phyloP scores from a whole-genome alignment of 2,329 filamentous ascomycete genomes.

The Balansia obtecta region DNA sequence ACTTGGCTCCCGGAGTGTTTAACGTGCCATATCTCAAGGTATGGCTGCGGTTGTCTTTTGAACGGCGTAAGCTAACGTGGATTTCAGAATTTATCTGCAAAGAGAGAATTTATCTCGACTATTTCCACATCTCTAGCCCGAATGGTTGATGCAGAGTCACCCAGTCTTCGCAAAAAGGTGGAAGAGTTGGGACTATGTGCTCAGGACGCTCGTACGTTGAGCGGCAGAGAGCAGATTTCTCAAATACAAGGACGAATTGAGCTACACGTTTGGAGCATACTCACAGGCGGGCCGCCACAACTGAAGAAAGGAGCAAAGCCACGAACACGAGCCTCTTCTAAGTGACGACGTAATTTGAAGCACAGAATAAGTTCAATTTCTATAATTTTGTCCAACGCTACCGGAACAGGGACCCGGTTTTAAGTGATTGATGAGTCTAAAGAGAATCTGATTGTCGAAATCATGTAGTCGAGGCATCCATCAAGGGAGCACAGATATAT shows the following conservation, averaged over 20 bases:
- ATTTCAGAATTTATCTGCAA: slow-evolving; percentile 15
- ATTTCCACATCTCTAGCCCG: slow-evolving; percentile 20
- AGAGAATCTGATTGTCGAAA: neutral
- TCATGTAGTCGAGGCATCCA: neutral
- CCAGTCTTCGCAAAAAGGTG: slow-evolving; percentile 19
- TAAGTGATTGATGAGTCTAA: neutral
- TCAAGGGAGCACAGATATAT: neutral
- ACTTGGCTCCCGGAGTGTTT: slow-evolving; percentile 24
- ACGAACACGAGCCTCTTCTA: neutral
- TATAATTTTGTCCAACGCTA: no score
- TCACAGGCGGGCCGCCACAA: slow-evolving; percentile 10
- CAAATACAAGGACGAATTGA: slow-evolving; percentile 8
- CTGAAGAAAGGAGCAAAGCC: neutral
- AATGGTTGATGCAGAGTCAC: slow-evolving; percentile 23
- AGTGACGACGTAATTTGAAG: no score
- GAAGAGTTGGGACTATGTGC: slow-evolving; percentile 2
- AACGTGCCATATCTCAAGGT: slow-evolving; percentile 24
- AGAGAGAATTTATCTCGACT: slow-evolving; percentile 14
- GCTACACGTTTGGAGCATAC: slow-evolving; percentile 13
- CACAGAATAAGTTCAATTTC: no score
- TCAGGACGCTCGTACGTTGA: neutral
- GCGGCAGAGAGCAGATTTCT: neutral
- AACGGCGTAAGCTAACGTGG: slow-evolving; percentile 2
- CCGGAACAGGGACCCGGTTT: neutral
- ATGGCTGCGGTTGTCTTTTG: neutral